Evolutionary conservation across 1,284 basidiomycete species (phyloP).

Genomic region (Heterobasidion annosum): DNA sequence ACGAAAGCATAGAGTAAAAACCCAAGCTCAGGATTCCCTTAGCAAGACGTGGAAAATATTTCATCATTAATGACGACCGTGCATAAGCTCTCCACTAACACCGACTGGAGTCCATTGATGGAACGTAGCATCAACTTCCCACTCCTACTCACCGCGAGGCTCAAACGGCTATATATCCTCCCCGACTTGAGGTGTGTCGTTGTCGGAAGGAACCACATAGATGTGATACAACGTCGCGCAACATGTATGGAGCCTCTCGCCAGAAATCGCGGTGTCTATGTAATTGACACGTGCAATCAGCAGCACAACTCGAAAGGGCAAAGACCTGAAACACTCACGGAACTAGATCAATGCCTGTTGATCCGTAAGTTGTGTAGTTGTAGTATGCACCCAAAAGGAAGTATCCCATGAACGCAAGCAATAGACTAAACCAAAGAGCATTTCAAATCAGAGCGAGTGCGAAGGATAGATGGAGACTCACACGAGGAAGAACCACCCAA

Average conservation of each 20-base stretch:
- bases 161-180: conserved; percentile 72
- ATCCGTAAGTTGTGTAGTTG: conserved; percentile 78
- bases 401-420: conserved; percentile 61
- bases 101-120: neutral
- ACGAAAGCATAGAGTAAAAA: too few relatives aligned
- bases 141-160: conserved; percentile 6
- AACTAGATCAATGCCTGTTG: conserved; percentile 69
- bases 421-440: conserved; percentile 32
- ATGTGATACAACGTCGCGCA: conserved; percentile 67
- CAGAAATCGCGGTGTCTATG: conserved; percentile 78
- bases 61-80: too few relatives aligned
- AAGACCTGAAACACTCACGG: conserved; percentile 42
- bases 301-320: conserved; percentile 1
- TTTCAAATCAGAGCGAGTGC: neutral
- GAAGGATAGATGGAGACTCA: conserved; percentile 27
- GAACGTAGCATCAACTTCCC: neutral
- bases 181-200: conserved; percentile 48
- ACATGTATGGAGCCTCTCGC: conserved; percentile 79
- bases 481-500: conserved; percentile 81
- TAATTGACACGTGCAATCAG: conserved; percentile 3
- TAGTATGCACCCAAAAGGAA: conserved; percentile 72
- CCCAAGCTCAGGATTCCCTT: too few relatives aligned
- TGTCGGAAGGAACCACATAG: conserved; percentile 64
- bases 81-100: neutral
- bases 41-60: too few relatives aligned